A percentile compares a stretch with the other conserved stretches of the same genome.
phyloP scores from a whole-genome alignment of 148 eudicot species.

The Rhododendron kiyosumense region DNA sequence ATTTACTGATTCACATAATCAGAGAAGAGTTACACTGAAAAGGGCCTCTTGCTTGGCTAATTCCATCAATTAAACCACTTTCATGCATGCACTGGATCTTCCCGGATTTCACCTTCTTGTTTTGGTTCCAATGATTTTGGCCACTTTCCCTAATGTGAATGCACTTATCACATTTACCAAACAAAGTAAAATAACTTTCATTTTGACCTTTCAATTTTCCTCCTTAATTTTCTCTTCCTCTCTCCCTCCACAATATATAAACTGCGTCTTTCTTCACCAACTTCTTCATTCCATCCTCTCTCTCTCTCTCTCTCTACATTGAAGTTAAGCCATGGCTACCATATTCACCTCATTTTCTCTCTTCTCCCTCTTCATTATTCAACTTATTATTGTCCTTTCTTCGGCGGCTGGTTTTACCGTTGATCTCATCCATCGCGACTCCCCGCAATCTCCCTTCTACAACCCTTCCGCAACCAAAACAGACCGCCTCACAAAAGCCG shows the following conservation, averaged over 20 bases:
- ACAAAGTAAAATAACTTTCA: too few relatives aligned
- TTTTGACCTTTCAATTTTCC: background rate
- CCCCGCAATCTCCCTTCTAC: slow-evolving; percentile 34
- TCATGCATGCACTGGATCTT: too few relatives aligned
- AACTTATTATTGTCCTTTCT: background rate
- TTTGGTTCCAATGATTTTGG: background rate
- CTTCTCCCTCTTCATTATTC: background rate
- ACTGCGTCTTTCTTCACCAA: background rate
- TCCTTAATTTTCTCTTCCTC: background rate
- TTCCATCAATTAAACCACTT: too few relatives aligned
- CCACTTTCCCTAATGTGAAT: background rate
- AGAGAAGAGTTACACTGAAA: background rate
- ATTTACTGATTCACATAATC: background rate
- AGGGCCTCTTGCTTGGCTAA: background rate
- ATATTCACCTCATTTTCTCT: background rate
- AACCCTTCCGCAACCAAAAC: slow-evolving; percentile 20
- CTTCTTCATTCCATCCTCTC: background rate
- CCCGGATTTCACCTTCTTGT: too few relatives aligned
- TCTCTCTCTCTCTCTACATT: background rate
- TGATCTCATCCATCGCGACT: slow-evolving; percentile 34
- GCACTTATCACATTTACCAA: background rate
- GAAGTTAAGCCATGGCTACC: background rate
- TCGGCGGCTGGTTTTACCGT: slow-evolving; percentile 14
- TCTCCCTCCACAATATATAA: background rate
- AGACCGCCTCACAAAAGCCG: slow-evolving; percentile 17